phyloP scores from a whole-genome alignment of 768 basidiomycete species.

The Dioszegia hungarica region DNA sequence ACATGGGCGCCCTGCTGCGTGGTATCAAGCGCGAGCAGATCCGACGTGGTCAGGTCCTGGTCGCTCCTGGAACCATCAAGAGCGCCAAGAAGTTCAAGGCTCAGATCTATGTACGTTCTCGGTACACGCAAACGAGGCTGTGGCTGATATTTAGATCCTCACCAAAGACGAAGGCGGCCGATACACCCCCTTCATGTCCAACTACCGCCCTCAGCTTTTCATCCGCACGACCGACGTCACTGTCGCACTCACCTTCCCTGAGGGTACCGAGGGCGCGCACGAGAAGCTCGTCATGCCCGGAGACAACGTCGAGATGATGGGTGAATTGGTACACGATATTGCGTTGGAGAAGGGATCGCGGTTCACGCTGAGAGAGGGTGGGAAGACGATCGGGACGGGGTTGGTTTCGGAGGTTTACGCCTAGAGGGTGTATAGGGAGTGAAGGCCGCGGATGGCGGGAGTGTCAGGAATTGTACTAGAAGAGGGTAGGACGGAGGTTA shows the following conservation, averaged over 20 bases:
- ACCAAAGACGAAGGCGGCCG: conserved; percentile 74
- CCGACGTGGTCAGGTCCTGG: conserved; percentile 85
- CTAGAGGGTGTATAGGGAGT: conserved; percentile 3
- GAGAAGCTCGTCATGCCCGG: conserved; percentile 99
- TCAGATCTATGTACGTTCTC: conserved; percentile 63
- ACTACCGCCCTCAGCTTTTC: conserved; percentile 94
- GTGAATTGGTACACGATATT: conserved; percentile 74
- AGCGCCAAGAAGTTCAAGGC: conserved; percentile 92
- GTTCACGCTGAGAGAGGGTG: conserved; percentile 91
- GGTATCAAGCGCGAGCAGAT: conserved; percentile 96
- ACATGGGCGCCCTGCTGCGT: conserved; percentile 95
- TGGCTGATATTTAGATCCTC: conserved; percentile 57
- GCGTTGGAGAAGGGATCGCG: conserved; percentile 83
- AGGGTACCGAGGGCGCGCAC: conserved; percentile 69
- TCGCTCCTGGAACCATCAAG: conserved; percentile 83
- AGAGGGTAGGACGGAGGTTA: too few species aligned
- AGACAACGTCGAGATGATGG: conserved; percentile 91
- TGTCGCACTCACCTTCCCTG: conserved; percentile 75
- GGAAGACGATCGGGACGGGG: conserved; percentile 92
- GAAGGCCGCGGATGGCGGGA: neutral
- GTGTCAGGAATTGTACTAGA: too few species aligned
- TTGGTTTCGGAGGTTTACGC: conserved; percentile 77
- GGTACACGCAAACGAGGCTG: neutral
- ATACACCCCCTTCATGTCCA: conserved; percentile 69
- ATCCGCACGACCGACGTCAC: conserved; percentile 93